Percentiles rank a stretch among this genome's conserved stretches.
These are phyloP conservation scores for Sinapis alba DNA, from an alignment of 441 rosid species.

Conservation along the genomic window DNA sequence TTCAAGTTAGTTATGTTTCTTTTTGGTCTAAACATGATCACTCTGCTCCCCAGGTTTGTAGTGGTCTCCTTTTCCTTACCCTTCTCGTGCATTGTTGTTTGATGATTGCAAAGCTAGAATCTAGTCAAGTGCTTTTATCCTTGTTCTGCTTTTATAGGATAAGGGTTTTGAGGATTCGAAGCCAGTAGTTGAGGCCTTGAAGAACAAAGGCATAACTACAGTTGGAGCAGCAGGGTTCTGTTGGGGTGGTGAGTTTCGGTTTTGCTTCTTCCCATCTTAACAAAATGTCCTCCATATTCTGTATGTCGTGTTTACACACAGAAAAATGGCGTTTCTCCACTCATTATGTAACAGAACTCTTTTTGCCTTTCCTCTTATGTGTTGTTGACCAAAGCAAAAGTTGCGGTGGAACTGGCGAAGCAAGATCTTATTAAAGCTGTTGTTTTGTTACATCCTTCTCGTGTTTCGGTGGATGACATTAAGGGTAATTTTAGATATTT, in stretches of 20 bases:
- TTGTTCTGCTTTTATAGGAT: slow-evolving; percentile 41
- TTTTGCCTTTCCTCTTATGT: not conserved
- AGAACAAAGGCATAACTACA: slow-evolving; percentile 52
- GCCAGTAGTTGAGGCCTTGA: slow-evolving; percentile 54
- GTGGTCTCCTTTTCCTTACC: not conserved
- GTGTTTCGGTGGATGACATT: slow-evolving; percentile 68
- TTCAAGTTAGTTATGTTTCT: too few species aligned
- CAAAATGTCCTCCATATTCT: not conserved
- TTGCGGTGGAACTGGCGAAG: slow-evolving; percentile 71
- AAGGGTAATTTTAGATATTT: slow-evolving; percentile 52
- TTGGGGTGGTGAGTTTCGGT: slow-evolving; percentile 65
- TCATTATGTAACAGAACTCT: not conserved
- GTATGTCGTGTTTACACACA: too few species aligned
- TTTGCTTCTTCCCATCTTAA: not conserved
- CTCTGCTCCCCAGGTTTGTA: not conserved
- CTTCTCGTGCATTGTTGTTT: not conserved
- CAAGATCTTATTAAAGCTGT: slow-evolving; percentile 59
- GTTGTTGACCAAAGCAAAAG: slow-evolving; percentile 62
- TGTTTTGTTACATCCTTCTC: slow-evolving; percentile 75
- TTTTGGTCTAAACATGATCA: too few species aligned
- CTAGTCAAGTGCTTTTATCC: not conserved
- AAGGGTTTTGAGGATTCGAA: slow-evolving; percentile 64
- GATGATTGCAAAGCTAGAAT: not conserved
- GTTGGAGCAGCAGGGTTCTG: slow-evolving; percentile 73
- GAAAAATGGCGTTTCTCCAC: too few species aligned